A percentile compares a stretch with the other conserved stretches of the same genome.
phyloP scores from a whole-genome alignment of 2,329 filamentous ascomycete genomes.

The Hypoxylon sp. region DNA sequence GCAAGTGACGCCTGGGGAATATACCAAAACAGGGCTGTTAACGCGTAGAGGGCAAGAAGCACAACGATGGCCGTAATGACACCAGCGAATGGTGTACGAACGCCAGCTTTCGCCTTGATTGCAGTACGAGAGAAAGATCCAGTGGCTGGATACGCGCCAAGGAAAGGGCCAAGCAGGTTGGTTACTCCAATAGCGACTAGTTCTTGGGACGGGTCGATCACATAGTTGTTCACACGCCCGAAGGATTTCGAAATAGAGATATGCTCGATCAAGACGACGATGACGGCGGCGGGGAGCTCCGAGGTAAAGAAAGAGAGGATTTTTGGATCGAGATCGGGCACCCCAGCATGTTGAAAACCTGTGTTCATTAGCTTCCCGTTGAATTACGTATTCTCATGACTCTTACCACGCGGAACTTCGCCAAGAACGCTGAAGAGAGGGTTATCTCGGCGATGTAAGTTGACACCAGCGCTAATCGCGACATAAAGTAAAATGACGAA shows the following conservation, averaged over 20 bases:
- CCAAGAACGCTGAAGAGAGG: slow-evolving; percentile 68
- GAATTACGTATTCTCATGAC: neutral
- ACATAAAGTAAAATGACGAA: slow-evolving; percentile 87
- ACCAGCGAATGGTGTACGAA: slow-evolving; percentile 87
- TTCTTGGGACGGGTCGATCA: slow-evolving; percentile 82
- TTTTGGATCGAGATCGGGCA: slow-evolving; percentile 32
- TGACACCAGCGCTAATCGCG: slow-evolving; percentile 68
- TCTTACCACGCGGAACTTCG: slow-evolving; percentile 74
- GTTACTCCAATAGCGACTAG: slow-evolving; percentile 81
- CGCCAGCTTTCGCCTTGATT: slow-evolving; percentile 94
- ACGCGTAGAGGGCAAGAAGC: slow-evolving; percentile 84
- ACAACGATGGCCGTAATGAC: slow-evolving; percentile 87
- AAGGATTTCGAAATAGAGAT: slow-evolving; percentile 89
- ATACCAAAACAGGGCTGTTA: slow-evolving; percentile 88
- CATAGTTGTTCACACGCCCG: slow-evolving; percentile 82
- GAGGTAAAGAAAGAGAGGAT: slow-evolving; percentile 72
- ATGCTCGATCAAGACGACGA: slow-evolving; percentile 84
- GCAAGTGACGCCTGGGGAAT: slow-evolving; percentile 82
- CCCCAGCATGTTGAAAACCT: slow-evolving; percentile 71
- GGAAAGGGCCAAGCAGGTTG: slow-evolving; percentile 81
- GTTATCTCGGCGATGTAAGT: slow-evolving; percentile 31
- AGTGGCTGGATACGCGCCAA: slow-evolving; percentile 86
- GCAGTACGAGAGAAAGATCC: slow-evolving; percentile 92
- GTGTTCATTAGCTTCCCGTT: slow-evolving; percentile 17
- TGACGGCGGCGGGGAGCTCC: slow-evolving; percentile 75